These are phyloP conservation scores for Rhizopogon salebrosus DNA, from an alignment of 768 basidiomycete species.

Conservation along the genomic window DNA sequence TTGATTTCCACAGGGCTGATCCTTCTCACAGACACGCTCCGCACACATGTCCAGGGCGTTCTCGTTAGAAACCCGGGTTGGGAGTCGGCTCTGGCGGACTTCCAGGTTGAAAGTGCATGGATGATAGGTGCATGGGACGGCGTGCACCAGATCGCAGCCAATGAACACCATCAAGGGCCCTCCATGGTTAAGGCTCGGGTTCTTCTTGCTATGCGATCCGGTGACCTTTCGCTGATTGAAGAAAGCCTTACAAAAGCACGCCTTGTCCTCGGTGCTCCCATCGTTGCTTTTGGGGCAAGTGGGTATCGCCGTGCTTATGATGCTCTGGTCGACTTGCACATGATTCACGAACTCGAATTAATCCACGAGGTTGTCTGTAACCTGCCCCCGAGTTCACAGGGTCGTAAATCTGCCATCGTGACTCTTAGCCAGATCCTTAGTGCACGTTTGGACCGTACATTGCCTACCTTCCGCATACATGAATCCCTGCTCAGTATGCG, in stretches of 20 bases:
- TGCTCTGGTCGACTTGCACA: slow-evolving; percentile 77
- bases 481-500: slow-evolving; percentile 90
- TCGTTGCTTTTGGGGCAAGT: slow-evolving; percentile 72
- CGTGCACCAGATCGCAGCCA: slow-evolving; percentile 57
- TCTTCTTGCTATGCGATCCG: slow-evolving; percentile 70
- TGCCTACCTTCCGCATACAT: slow-evolving; percentile 83
- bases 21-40: slow-evolving; percentile 69
- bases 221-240: slow-evolving; percentile 39
- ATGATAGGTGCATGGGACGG: slow-evolving; percentile 93
- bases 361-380: slow-evolving; percentile 42
- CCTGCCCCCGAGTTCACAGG: slow-evolving; percentile 36
- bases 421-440: slow-evolving; percentile 37
- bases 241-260: slow-evolving; percentile 62
- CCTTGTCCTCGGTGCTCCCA: slow-evolving; percentile 67
- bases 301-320: slow-evolving; percentile 89
- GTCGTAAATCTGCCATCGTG: slow-evolving; percentile 36
- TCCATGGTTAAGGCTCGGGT: slow-evolving; percentile 74
- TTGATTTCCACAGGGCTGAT: slow-evolving; percentile 3
- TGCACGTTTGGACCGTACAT: slow-evolving; percentile 65
- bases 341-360: slow-evolving; percentile 79
- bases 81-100: slow-evolving; percentile 70
- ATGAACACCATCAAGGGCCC: slow-evolving; percentile 45
- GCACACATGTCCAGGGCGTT: slow-evolving; percentile 91
- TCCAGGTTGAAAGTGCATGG: slow-evolving; percentile 92
- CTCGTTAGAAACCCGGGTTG: slow-evolving; percentile 82